phyloP scores from a whole-genome alignment of 2,329 filamentous ascomycete genomes.

The Nothophaeocryptopus gaeumannii region DNA sequence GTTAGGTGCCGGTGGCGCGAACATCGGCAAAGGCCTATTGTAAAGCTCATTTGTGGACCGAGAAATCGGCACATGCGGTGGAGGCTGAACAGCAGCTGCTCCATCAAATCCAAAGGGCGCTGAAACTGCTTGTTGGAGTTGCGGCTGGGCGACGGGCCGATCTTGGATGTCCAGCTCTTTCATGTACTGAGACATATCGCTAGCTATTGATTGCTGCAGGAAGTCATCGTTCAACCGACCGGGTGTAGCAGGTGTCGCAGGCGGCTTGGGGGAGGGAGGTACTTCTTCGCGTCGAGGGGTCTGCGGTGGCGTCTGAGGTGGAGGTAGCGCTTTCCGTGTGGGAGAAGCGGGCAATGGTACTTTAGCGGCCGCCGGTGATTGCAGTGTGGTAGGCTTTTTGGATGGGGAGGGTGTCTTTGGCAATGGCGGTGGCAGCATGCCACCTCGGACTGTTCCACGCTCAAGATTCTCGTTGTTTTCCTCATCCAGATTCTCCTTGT shows the following conservation, averaged over 20 bases:
- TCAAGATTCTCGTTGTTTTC: slow-evolving; percentile 37
- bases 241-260: slow-evolving; percentile 33
- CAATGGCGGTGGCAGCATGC: slow-evolving; percentile 36
- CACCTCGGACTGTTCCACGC: slow-evolving; percentile 17
- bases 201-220: slow-evolving; percentile 48
- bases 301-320: slow-evolving; percentile 36
- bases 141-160: slow-evolving; percentile 28
- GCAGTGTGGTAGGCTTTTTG: slow-evolving; percentile 36
- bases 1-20: slow-evolving; percentile 23
- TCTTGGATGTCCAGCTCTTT: slow-evolving; percentile 35
- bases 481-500: slow-evolving; percentile 34
- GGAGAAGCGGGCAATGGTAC: slow-evolving; percentile 48
- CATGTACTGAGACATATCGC: slow-evolving; percentile 42
- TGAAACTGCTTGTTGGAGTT: slow-evolving; percentile 15
- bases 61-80: slow-evolving; percentile 1
- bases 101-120: slow-evolving; percentile 7
- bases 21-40: slow-evolving; percentile 35
- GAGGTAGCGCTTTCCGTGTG: slow-evolving; percentile 38
- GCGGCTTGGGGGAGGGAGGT: slow-evolving; percentile 32
- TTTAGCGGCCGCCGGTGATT: slow-evolving; percentile 42
- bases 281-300: slow-evolving; percentile 28
- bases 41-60: slow-evolving; percentile 28
- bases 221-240: slow-evolving; percentile 44
- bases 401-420: slow-evolving; percentile 43
- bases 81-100: slow-evolving; percentile 13